Evolutionary conservation across 2,329 filamentous ascomycete genomes (phyloP).

Genomic region (Clarireedia hainanense): DNA sequence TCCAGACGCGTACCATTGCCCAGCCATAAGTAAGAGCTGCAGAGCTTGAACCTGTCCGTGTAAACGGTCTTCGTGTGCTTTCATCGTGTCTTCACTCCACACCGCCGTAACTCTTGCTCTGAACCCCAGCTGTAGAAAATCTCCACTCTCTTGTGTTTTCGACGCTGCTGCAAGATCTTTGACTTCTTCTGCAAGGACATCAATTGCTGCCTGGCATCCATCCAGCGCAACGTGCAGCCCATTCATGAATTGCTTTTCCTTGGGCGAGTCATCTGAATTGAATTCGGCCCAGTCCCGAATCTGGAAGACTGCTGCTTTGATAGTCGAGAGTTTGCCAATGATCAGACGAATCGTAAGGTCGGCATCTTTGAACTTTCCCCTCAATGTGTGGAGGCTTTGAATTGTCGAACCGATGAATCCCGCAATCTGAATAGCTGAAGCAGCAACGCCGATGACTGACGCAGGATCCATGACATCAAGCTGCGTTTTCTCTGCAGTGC

Average conservation of each 20-base stretch:
- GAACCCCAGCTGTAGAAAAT: background rate
- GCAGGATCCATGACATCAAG: slow-evolving; percentile 2
- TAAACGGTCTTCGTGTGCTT: slow-evolving; percentile 8
- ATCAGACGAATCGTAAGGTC: slow-evolving; percentile 9
- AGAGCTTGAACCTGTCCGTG: slow-evolving; percentile 10
- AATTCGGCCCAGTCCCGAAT: slow-evolving; percentile 13
- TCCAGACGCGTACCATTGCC: slow-evolving; percentile 6
- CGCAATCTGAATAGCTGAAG: slow-evolving; percentile 3
- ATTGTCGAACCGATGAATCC: slow-evolving; percentile 8
- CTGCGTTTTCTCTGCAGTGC: too few relatives aligned
- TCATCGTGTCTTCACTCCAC: slow-evolving; percentile 12
- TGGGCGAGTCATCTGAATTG: slow-evolving; percentile 13
- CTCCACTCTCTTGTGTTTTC: background rate
- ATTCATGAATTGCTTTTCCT: slow-evolving; percentile 25
- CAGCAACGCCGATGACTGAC: background rate
- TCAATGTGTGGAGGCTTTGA: slow-evolving; percentile 8
- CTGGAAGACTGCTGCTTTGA: slow-evolving; percentile 10
- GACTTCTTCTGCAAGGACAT: slow-evolving; percentile 31
- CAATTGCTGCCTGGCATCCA: slow-evolving; percentile 31
- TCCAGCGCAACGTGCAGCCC: slow-evolving; percentile 30
- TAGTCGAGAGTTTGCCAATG: slow-evolving; percentile 9
- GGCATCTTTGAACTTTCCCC: slow-evolving; percentile 9
- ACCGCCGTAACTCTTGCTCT: background rate
- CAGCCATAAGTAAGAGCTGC: slow-evolving; percentile 11
- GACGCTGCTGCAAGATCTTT: background rate